phyloP scores from a whole-genome alignment of 208 protist genomes.

The Tritrichomonas musculus region DNA sequence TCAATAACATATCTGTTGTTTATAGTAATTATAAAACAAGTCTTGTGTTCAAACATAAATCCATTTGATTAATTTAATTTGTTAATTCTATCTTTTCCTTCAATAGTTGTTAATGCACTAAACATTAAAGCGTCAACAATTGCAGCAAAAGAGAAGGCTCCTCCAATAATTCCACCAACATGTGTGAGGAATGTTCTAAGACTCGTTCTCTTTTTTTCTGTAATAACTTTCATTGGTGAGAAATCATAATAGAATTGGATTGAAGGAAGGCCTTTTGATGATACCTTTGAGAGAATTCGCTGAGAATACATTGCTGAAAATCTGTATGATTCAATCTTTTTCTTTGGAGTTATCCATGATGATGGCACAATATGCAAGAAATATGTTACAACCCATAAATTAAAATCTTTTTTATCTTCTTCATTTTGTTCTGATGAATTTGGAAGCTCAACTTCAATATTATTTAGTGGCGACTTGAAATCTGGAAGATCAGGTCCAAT shows the following conservation, averaged over 20 bases:
- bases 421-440: too few relatives aligned
- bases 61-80: neutral
- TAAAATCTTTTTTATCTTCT: neutral
- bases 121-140: neutral
- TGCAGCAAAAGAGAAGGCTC: constrained; percentile 5
- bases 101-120: neutral
- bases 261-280: neutral
- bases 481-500: neutral
- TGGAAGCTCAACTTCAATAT: neutral
- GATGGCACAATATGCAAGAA: neutral
- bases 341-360: too few relatives aligned
- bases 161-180: neutral
- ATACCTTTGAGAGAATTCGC: neutral
- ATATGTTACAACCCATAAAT: neutral
- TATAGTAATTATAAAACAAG: too few relatives aligned
- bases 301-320: neutral
- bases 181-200: neutral
- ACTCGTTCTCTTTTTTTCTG: neutral
- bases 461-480: neutral
- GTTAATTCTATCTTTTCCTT: neutral
- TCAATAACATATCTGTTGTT: too few relatives aligned
- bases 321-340: neutral
- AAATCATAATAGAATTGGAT: constrained; percentile 29
- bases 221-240: neutral
- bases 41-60: too few relatives aligned